Base-by-base conservation (phyloP, 2,329 filamentous ascomycete genomes). In the Trichoderma sp. region DNA sequence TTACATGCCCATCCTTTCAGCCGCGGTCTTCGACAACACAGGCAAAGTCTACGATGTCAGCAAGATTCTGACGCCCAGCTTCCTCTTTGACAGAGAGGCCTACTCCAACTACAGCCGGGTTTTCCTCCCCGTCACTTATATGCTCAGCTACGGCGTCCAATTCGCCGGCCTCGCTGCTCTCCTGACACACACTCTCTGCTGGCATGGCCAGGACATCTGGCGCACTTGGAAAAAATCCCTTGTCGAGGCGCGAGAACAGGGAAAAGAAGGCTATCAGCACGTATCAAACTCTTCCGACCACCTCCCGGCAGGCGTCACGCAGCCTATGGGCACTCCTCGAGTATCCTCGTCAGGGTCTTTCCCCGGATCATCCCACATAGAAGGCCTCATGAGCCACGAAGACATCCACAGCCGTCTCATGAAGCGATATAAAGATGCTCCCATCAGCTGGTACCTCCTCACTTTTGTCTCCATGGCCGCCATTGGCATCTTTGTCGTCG, bases 381-480 rank as follows among this genome's bases (percentile, higher is more conserved):
- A 88, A 59, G 85, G 83, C 16, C 83, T 92, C 21, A 84, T 93
- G 71, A 88, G 85, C 71, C 86, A 87, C 40, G 92, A 96, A 75
- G 93, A 97, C 76, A 89, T 96, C 1, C 93, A 96, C 77, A 92
- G 91, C 75, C 89, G 93, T 6, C 83, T 96, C 33, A 97, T 97
- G 93, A 88, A 85, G 75, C 86, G 89, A 68, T 97, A 97, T 77
- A 87, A 91, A 70, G 92, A 96, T 77, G 93, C 92, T 0, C 93
- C 93, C 0, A 85, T 93, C 75, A 86, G 84, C 56, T 97, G 93
- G 93, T 96, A 97, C 77, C 78, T 95, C 19, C 72, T 88, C 35
- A 95, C 92, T 0, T 93, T 93, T 74, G 78, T 91, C 14, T 87
- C 86, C 62, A 96, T 95, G 92, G 86, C 90, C 6, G 88, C 88